Base-by-base conservation (phyloP, 1,284 basidiomycete genomes). In the Ustilago tritici region DNA sequence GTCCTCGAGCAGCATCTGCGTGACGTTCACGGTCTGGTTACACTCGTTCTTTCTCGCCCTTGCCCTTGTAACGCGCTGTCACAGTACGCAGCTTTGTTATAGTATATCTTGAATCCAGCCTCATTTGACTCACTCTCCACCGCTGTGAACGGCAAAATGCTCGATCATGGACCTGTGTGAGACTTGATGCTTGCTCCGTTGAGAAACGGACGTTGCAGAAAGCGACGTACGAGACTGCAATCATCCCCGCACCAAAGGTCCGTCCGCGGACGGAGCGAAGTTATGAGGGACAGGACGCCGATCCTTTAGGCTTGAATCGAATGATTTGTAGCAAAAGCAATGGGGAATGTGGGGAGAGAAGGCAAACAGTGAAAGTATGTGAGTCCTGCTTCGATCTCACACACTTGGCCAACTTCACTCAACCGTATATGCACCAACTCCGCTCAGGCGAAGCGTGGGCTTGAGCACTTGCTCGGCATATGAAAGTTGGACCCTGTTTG, bases 331-430 rank as follows among this genome's bases (percentile, higher is more conserved):
- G 17, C 43, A 19, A 19, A 19, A 19, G 35, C 47, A 43, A 43
- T 50, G 59, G 59, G 50, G 50, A 61, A 53, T 61, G 59, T 50
- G 59, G 59, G 50, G 50, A 52, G 47, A 36, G 28, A 49, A 31
- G 14, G 10, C 40, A 43, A 15, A 43, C 40, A 4, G n/a, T 3
- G 23, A 28, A 28, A 28, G 23, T 28, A 28, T 28, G 23, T 28
- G 23, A 28, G 23, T 28, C 23, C 23, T 3, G 23, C 23, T 28
- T 28, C 23, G 23, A 28, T 28, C 23, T 28, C 23, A 28, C 23
- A 28, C 3, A 28, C 2, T 28, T 28, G 3, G 23, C 23, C 23
- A 3, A 28, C 23, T 28, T 28, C 23, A 28, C 23, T 28, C 3
- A 0, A 3, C 23, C 23, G 23, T 2, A 28, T 28, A 28, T 28